Conservation (phyloP, 1,284 basidiomycete genomes). For the Apiotrichum brassicae region DNA sequence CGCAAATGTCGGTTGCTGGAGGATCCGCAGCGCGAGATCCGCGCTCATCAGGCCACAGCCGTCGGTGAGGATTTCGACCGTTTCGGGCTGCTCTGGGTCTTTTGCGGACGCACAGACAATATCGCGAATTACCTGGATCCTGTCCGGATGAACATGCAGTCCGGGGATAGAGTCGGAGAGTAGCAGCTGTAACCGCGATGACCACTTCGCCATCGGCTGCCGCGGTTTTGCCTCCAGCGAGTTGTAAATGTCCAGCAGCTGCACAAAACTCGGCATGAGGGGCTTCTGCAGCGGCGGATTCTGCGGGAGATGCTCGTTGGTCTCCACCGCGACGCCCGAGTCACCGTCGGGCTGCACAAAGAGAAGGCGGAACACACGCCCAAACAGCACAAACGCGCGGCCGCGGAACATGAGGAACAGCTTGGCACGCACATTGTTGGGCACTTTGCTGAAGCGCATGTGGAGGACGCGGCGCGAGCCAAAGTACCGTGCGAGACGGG, state of each 20-base stretch:
- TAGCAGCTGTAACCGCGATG: constrained; percentile 29
- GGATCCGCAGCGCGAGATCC: too few relatives aligned
- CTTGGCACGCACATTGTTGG: background rate
- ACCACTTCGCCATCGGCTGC: constrained; percentile 43
- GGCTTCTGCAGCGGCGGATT: background rate
- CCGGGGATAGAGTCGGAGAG: constrained; percentile 35
- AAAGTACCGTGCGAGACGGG: constrained; percentile 29
- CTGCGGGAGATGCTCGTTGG: constrained; percentile 9
- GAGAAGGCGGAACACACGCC: constrained; percentile 26
- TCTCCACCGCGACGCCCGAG: constrained; percentile 26
- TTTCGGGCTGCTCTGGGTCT: background rate
- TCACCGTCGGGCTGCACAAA: constrained; percentile 27
- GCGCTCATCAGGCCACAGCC: constrained; percentile 39
- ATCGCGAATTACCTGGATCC: constrained; percentile 21
- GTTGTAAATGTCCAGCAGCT: constrained; percentile 29
- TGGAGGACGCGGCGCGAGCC: constrained; percentile 31
- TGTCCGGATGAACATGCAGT: constrained; percentile 3
- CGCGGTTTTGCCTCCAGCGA: constrained; percentile 23
- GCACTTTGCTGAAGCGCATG: constrained; percentile 19
- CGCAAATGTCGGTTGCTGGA: background rate
- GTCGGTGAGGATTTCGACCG: constrained; percentile 25
- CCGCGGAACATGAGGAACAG: constrained; percentile 24
- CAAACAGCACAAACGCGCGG: constrained; percentile 26
- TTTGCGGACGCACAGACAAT: constrained; percentile 26
- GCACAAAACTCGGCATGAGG: constrained; percentile 10